Percentiles rank a stretch among this genome's conserved stretches.
These are phyloP conservation scores for Neoscytalidium dimidiatum DNA, from an alignment of 2,329 filamentous ascomycete species.

Conservation along the genomic window DNA sequence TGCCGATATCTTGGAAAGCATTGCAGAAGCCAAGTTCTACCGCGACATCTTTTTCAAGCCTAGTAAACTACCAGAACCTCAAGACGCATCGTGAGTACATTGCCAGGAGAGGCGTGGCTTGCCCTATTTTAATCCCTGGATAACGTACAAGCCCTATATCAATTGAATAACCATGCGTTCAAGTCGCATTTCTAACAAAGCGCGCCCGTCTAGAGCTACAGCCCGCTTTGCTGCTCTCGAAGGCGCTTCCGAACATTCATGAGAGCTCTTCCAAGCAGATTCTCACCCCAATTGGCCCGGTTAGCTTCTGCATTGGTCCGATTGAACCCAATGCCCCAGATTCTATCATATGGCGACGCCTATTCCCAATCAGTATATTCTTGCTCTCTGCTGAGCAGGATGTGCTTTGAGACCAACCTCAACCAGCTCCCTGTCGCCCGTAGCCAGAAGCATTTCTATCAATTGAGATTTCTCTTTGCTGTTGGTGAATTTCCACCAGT, in stretches of 20 bases:
- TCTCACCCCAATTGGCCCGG: slow-evolving; percentile 61
- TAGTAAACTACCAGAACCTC: slow-evolving; percentile 2
- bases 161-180: background rate
- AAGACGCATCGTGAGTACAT: background rate
- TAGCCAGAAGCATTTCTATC: slow-evolving; percentile 54
- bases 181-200: background rate
- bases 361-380: slow-evolving; percentile 22
- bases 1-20: slow-evolving; percentile 93
- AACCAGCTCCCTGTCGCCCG: slow-evolving; percentile 62
- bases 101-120: background rate
- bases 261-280: slow-evolving; percentile 64
- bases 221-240: slow-evolving; percentile 24
- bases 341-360: slow-evolving; percentile 47
- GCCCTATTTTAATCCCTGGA: background rate
- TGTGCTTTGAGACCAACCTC: slow-evolving; percentile 51
- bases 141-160: no score
- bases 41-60: slow-evolving; percentile 64
- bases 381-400: background rate
- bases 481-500: slow-evolving; percentile 57
- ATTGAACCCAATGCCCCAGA: slow-evolving; percentile 68
- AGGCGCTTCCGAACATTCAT: slow-evolving; percentile 60
- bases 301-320: slow-evolving; percentile 52
- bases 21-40: slow-evolving; percentile 87
- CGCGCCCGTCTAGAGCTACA: background rate
- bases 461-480: slow-evolving; percentile 47